phyloP scores from a whole-genome alignment of 1,139 yeast genomes.

The Waltiozyma sp. region DNA sequence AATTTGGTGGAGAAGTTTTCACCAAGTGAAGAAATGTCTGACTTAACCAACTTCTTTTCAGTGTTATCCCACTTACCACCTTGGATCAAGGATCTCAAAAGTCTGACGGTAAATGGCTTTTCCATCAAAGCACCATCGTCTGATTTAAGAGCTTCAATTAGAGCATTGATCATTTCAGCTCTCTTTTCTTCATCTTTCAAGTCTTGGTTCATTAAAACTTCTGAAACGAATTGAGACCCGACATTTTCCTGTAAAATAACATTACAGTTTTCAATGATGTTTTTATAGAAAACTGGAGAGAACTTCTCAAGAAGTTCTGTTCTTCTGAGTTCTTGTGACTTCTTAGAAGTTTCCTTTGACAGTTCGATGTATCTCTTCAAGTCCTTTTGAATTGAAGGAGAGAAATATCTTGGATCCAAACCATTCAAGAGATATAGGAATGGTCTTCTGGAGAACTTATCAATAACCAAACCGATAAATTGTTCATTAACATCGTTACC shows the following conservation, averaged over 20 bases:
- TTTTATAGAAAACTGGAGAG: conserved; percentile 52
- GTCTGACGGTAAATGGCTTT: conserved; percentile 67
- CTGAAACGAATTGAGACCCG: conserved; percentile 77
- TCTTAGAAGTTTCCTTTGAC: conserved; percentile 71
- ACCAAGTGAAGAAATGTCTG: conserved; percentile 47
- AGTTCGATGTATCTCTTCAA: conserved; percentile 49
- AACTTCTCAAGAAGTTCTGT: conserved; percentile 55
- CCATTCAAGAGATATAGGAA: conserved; percentile 74
- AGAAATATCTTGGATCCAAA: conserved; percentile 71
- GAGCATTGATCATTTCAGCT: conserved; percentile 39
- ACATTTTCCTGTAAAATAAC: conserved; percentile 55
- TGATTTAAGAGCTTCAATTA: conserved; percentile 43
- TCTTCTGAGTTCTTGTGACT: conserved; percentile 71
- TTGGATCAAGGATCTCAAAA: conserved; percentile 69
- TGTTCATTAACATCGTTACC: conserved; percentile 45
- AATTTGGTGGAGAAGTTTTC: conserved; percentile 48
- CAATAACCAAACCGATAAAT: conserved; percentile 48
- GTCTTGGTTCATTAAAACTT: conserved; percentile 53
- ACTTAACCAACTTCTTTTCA: conserved; percentile 36
- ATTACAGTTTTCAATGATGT: conserved; percentile 36
- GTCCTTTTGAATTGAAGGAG: conserved; percentile 55
- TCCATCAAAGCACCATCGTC: conserved; percentile 60
- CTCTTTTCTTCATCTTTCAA: conserved; percentile 34
- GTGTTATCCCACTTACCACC: conserved; percentile 71
- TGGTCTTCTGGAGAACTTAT: conserved; percentile 84